Base-by-base conservation (phyloP, 345 rosid genomes). In the Aegle marmelos region DNA sequence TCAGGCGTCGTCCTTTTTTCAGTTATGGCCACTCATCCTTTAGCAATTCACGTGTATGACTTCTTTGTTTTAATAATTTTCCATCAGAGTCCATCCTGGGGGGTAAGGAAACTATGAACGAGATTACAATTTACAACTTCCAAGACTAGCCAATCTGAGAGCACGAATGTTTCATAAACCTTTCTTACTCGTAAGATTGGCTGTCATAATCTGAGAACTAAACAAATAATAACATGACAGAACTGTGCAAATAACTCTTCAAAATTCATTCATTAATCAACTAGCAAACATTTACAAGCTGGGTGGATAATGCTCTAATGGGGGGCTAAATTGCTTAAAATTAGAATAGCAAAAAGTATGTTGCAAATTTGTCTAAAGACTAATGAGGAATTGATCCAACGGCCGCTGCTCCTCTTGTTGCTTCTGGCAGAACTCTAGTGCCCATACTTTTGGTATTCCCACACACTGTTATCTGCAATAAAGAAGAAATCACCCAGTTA, bases 1-100 rank as follows among this genome's bases (percentile, higher is more conserved):
- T 88, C 87, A 87, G 95, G 91, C 90, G 91, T 66, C 79, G 79
- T 0, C 5, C 2, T 7, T 53, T 53, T 53, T 16, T 17, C 57
- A 53, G 6, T 1, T 0, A 53, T 5, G 22, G 5, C 57, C n/a
- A 17, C 57, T 17, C 5, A 14, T 53, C 22, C 5, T 17, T 53
- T 19, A 7, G 57, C 17, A 45, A 53, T 53, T 53, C 22, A 53
- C 6, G 22, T 4, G 0, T 16, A 16, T 0, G 7, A 16, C 22
- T 2, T 17, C 22, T 19, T 17, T 53, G 17, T 45, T 19, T 53
- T 53, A 19, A 53, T 19, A 5, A 17, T 16, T 16, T 53, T 16
- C 11, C 57, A 53, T 53, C 21, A 0, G 5, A 53, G 57, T 17
- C 57, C 57, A 8, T n/a, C n/a, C 57, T 0, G 21, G 22, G 56